These are phyloP conservation scores for Pterula multifida DNA, from an alignment of 1,284 basidiomycete species.

Conservation along the genomic window DNA sequence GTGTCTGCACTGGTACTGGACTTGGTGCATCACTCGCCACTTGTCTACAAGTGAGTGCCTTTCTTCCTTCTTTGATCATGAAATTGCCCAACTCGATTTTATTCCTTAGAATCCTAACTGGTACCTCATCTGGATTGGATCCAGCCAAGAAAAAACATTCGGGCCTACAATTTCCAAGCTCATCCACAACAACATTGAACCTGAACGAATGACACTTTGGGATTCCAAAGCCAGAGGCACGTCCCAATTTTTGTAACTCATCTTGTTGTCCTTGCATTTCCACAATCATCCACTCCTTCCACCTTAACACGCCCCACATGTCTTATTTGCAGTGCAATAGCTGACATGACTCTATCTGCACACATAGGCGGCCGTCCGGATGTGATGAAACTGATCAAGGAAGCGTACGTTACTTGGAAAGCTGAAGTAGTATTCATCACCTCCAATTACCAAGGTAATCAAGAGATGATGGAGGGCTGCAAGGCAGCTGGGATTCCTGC, in stretches of 20 bases:
- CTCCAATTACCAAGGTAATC: slow-evolving; percentile 48
- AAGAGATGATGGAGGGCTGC: slow-evolving; percentile 59
- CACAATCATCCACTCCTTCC: too few relatives aligned
- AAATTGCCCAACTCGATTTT: background rate
- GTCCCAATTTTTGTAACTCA: slow-evolving; percentile 10
- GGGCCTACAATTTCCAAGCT: slow-evolving; percentile 64
- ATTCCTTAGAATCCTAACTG: slow-evolving; percentile 41
- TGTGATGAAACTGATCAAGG: slow-evolving; percentile 32
- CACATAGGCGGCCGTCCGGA: slow-evolving; percentile 30
- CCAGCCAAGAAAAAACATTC: slow-evolving; percentile 72
- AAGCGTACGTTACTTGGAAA: slow-evolving; percentile 27
- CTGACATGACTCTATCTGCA: background rate
- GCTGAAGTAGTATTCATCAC: slow-evolving; percentile 59
- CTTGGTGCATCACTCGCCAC: slow-evolving; percentile 71
- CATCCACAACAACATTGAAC: slow-evolving; percentile 43
- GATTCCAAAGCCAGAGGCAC: slow-evolving; percentile 47
- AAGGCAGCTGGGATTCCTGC: slow-evolving; percentile 50
- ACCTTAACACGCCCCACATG: too few relatives aligned
- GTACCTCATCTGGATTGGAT: slow-evolving; percentile 64
- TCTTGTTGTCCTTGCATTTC: background rate
- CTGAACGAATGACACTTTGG: slow-evolving; percentile 48
- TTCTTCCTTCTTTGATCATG: background rate
- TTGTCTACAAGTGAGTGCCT: slow-evolving; percentile 44
- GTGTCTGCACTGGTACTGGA: slow-evolving; percentile 77
- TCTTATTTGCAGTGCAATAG: background rate